Conservation (phyloP, 495 filamentous ascomycete genomes). For the Penicillium riverlandense region DNA sequence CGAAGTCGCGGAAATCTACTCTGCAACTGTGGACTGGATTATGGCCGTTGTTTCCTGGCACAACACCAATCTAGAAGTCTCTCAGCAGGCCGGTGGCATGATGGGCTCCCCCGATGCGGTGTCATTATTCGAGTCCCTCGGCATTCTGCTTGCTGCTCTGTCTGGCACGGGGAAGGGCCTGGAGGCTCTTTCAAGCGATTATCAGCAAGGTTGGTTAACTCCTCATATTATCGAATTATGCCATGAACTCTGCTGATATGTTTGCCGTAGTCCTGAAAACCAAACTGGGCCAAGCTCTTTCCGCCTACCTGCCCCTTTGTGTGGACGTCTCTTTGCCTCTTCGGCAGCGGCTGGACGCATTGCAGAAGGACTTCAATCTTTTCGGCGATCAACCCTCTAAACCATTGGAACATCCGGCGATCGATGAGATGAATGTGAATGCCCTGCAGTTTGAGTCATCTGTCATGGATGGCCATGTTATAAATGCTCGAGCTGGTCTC, state of each 20-base stretch:
- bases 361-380: slow-evolving; percentile 41
- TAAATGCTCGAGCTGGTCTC: slow-evolving; percentile 80
- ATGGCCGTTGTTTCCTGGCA: slow-evolving; percentile 32
- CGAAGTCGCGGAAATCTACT: slow-evolving; percentile 29
- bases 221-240: background rate
- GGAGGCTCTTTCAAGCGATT: slow-evolving; percentile 27
- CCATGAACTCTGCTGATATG: slow-evolving; percentile 3
- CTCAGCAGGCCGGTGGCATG: slow-evolving; percentile 25
- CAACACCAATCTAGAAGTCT: slow-evolving; percentile 14
- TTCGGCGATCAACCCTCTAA: slow-evolving; percentile 32
- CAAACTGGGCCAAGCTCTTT: slow-evolving; percentile 34
- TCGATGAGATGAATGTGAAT: slow-evolving; percentile 38
- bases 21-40: slow-evolving; percentile 33
- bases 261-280: slow-evolving; percentile 23
- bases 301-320: slow-evolving; percentile 36
- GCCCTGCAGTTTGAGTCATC: slow-evolving; percentile 43
- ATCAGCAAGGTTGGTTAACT: slow-evolving; percentile 24
- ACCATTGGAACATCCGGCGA: slow-evolving; percentile 27
- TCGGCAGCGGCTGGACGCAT: slow-evolving; percentile 31
- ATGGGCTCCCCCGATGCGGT: slow-evolving; percentile 35
- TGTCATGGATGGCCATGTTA: slow-evolving; percentile 57
- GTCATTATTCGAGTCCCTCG: slow-evolving; percentile 37
- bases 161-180: slow-evolving; percentile 33
- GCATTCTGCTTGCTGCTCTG: slow-evolving; percentile 36
- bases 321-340: slow-evolving; percentile 33